phyloP scores from a whole-genome alignment of 2,329 filamentous ascomycete genomes.

The Gremmenia infestans region DNA sequence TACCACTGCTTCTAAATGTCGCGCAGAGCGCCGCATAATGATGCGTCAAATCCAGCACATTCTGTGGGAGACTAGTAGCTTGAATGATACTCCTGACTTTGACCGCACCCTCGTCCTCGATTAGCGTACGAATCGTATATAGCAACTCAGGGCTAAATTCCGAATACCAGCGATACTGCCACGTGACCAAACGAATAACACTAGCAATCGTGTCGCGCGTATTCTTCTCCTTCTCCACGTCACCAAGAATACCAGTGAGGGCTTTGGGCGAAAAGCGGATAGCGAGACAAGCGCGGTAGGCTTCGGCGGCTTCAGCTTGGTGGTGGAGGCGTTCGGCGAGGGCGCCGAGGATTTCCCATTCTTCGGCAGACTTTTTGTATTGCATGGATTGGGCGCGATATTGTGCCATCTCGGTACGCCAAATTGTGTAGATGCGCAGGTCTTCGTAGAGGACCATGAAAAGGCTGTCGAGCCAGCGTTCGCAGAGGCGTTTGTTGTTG shows the following conservation, averaged over 20 bases:
- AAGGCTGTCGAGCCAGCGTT: conserved; percentile 95
- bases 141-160: conserved; percentile 95
- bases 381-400: conserved; percentile 89
- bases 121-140: conserved; percentile 81
- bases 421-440: conserved; percentile 96
- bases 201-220: conserved; percentile 76
- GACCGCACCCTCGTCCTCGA: conserved; percentile 95
- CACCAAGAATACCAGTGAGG: conserved; percentile 74
- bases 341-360: conserved; percentile 96
- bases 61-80: conserved; percentile 87
- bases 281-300: conserved; percentile 80
- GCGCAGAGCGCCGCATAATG: conserved; percentile 94
- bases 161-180: conserved; percentile 99
- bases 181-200: conserved; percentile 88
- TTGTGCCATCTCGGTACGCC: conserved; percentile 96
- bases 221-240: conserved; percentile 73
- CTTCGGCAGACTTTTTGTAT: conserved; percentile 94
- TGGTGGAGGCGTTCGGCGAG: conserved; percentile 92
- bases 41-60: conserved; percentile 89
- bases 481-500: conserved; percentile 94
- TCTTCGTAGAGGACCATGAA: conserved; percentile 99
- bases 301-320: conserved; percentile 84
- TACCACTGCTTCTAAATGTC: conserved; percentile 86
- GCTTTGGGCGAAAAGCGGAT: conserved; percentile 93
- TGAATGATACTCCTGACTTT: conserved; percentile 97